Evolutionary conservation across 2,329 filamentous ascomycete genomes (phyloP).

Genomic region (Penicillium sp.): DNA sequence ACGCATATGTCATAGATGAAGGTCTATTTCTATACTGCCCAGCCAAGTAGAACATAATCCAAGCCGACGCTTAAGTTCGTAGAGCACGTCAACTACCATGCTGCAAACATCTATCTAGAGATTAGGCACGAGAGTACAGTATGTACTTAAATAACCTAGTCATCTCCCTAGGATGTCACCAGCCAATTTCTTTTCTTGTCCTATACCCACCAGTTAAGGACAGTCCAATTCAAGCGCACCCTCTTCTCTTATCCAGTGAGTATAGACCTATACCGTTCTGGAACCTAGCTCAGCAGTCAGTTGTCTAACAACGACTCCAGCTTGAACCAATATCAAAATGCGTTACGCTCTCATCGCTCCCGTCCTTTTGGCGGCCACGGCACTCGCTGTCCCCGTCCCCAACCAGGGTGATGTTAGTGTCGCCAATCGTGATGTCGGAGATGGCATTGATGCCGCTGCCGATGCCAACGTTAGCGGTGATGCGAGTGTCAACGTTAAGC

Average conservation of each 20-base stretch:
- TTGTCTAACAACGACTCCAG: background rate
- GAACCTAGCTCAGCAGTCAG: background rate
- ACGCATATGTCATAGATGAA: constrained; percentile 4
- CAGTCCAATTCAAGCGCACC: background rate
- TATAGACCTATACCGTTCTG: background rate
- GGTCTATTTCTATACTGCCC: background rate
- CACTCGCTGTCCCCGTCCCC: constrained; percentile 5
- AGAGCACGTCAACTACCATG: constrained; percentile 1
- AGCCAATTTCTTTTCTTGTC: background rate
- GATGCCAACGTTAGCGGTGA: background rate
- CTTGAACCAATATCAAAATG: background rate
- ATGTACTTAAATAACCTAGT: background rate
- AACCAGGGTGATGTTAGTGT: background rate
- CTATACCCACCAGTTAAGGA: background rate
- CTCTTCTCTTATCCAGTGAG: background rate
- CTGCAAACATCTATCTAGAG: background rate
- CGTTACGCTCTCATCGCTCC: constrained; percentile 5
- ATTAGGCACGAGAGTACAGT: background rate
- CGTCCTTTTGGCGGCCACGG: constrained; percentile 3
- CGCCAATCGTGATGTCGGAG: background rate
- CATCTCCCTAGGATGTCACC: background rate
- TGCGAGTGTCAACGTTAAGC: background rate
- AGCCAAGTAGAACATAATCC: background rate
- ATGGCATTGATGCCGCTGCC: background rate
- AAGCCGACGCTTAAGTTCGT: background rate